Percentiles rank a stretch among this genome's conserved stretches.
Evolutionary conservation across 257 asterid genomes (phyloP).

Genomic region (Solanum chmielewskii): DNA sequence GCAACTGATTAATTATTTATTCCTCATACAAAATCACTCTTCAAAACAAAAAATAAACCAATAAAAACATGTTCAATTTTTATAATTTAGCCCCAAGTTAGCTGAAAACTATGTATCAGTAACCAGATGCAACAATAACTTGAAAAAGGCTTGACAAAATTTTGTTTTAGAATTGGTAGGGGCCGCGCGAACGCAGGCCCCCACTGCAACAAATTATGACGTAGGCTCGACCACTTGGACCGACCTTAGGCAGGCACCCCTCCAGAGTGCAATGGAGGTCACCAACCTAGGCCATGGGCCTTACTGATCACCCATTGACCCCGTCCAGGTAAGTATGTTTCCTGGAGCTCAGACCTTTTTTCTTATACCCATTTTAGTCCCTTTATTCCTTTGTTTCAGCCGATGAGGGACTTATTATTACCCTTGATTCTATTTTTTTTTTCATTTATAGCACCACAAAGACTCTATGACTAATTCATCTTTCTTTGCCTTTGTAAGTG

Average conservation of each 20-base stretch:
- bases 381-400: not conserved
- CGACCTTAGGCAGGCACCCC: conserved; percentile 23
- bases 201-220: not conserved
- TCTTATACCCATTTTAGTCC: not conserved
- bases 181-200: not conserved
- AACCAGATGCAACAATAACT: too few species aligned
- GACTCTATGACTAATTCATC: not conserved
- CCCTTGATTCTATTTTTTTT: not conserved
- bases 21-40: too few species aligned
- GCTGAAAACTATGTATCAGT: too few species aligned
- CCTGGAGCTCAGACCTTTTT: not conserved
- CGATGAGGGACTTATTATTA: not conserved
- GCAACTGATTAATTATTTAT: too few species aligned
- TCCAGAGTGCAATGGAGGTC: conserved; percentile 20
- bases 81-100: too few species aligned
- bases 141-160: too few species aligned
- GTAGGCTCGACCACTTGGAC: conserved; percentile 20
- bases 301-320: conserved; percentile 13
- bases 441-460: not conserved
- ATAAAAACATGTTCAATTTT: too few species aligned
- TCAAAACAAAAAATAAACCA: too few species aligned
- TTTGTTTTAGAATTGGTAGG: not conserved
- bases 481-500: too few species aligned
- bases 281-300: conserved; percentile 8
- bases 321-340: conserved; percentile 23